Evolutionary conservation across 768 basidiomycete genomes (phyloP), one percentile per base, ranked within the genome.

Genomic region (Suillus cothurnatus): DNA sequence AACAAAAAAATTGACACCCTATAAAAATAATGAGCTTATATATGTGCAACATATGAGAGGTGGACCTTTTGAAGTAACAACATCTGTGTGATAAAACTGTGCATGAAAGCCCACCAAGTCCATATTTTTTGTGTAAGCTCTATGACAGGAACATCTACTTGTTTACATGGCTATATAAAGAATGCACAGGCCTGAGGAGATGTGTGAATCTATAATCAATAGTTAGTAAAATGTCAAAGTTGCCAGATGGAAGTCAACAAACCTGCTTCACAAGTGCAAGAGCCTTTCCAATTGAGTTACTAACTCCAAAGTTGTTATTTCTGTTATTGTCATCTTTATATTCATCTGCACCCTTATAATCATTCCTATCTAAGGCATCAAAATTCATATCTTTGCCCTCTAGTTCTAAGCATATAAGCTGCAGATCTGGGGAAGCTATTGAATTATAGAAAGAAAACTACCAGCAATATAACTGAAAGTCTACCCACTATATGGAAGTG

Each of bases 1-100:
- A 39, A 67, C 63, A 52, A 76, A 77, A 41, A 69, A 4, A 23
- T 49, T 49, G 14, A 49, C 12, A 14, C 47, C 47, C 47, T 49
- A 23, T 12, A 14, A 49, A 23, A 49, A 49, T 23, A 49, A 23
- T 49, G 11, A 49, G 12, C 45, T 12, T 8, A 47, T 45, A 21
- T 7, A 49, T 5, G 21, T 14, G 21, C 4, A 6, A 49, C 14
- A 49, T 6, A 14, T 23, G 45, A 47, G 23, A 49, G n/a, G 23
- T 11, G 12, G 23, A 14, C 47, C 47, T 49, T 49, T 21, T 49
- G 47, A 12, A 49, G 47, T 6, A 49, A 49, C 47, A 49, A 4
- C 47, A 49, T 49, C 0, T 14, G 1, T 0, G 23, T 4, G 12
- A 49, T 49, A 3, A 49, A 49, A 14, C 23, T 49, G 2, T 49